Evolutionary conservation across 2,329 filamentous ascomycete genomes (phyloP).

Genomic region (Clarireedia homoeocarpa): DNA sequence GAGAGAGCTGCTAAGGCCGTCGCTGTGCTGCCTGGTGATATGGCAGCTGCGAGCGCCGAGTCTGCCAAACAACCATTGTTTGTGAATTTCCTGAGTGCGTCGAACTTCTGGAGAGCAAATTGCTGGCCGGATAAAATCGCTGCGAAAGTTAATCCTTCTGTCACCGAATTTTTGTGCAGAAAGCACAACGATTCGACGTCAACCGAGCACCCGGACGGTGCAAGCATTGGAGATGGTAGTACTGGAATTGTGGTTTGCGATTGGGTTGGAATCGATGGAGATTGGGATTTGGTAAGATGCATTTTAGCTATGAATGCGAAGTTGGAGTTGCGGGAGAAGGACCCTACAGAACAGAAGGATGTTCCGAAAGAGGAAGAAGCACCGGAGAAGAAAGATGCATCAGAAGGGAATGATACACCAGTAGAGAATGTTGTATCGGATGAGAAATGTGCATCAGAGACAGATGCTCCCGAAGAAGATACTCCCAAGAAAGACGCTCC

Average conservation of each 20-base stretch:
- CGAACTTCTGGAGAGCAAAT: constrained; percentile 85
- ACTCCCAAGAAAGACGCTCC: too few species aligned
- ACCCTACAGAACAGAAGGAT: background rate
- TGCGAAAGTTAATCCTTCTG: constrained; percentile 74
- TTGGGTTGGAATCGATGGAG: constrained; percentile 78
- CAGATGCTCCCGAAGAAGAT: too few species aligned
- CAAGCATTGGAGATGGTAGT: constrained; percentile 56
- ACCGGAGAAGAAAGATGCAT: too few species aligned
- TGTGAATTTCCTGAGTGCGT: constrained; percentile 84
- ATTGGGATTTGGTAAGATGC: constrained; percentile 85
- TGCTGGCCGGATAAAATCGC: constrained; percentile 96
- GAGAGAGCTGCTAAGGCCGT: constrained; percentile 55
- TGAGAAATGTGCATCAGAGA: too few species aligned
- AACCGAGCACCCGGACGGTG: constrained; percentile 18
- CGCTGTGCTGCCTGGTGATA: constrained; percentile 38
- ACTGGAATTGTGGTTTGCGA: constrained; percentile 90
- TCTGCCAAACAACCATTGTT: constrained; percentile 53
- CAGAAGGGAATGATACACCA: too few species aligned
- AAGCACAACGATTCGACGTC: constrained; percentile 38
- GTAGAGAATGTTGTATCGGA: too few species aligned
- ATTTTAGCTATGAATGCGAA: constrained; percentile 87
- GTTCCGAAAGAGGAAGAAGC: background rate
- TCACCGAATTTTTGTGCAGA: constrained; percentile 54
- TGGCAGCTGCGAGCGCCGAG: constrained; percentile 14
- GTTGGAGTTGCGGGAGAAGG: constrained; percentile 38